phyloP scores from a whole-genome alignment of 228 moss, liverwort and hornwort species.

The Sphagnum magellanicum region DNA sequence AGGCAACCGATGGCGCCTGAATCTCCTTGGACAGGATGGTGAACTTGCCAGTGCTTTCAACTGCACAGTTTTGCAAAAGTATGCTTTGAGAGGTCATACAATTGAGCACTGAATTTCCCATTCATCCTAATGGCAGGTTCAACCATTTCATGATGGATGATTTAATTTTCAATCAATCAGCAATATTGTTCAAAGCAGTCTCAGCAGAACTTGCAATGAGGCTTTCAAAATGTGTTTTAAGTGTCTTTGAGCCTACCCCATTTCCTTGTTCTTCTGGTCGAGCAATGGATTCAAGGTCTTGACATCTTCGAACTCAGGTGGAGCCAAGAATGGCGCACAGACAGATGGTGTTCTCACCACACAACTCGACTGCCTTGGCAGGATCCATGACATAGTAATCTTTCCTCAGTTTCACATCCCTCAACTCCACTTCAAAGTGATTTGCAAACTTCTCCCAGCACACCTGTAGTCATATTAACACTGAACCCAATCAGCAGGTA shows the following conservation, averaged over 20 bases:
- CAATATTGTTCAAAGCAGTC: not conserved
- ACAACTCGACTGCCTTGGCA: constrained; percentile 37
- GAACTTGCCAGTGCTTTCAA: constrained; percentile 21
- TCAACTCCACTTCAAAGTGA: constrained; percentile 70
- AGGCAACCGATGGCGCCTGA: constrained; percentile 49
- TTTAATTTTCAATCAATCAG: not conserved
- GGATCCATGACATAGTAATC: constrained; percentile 59
- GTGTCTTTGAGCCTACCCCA: constrained; percentile 32
- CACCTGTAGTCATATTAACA: constrained; percentile 23
- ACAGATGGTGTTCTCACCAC: constrained; percentile 72
- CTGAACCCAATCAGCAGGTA: not conserved
- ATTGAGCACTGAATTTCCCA: not conserved
- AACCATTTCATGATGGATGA: not conserved
- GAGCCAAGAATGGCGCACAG: constrained; percentile 67
- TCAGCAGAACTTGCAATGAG: not conserved
- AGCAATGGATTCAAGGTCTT: constrained; percentile 51
- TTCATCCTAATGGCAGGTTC: not conserved
- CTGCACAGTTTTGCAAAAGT: constrained; percentile 11
- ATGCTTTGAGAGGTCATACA: not conserved
- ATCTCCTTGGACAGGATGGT: constrained; percentile 35
- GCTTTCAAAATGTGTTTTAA: not conserved
- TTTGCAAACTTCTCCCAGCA: constrained; percentile 73
- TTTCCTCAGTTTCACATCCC: constrained; percentile 45
- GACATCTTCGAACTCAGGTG: constrained; percentile 70
- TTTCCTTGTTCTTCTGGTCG: constrained; percentile 59